A percentile compares a stretch with the other conserved stretches of the same genome.
Evolutionary conservation across 345 rosid genomes (phyloP).

Genomic region (Gossypium anomalum): DNA sequence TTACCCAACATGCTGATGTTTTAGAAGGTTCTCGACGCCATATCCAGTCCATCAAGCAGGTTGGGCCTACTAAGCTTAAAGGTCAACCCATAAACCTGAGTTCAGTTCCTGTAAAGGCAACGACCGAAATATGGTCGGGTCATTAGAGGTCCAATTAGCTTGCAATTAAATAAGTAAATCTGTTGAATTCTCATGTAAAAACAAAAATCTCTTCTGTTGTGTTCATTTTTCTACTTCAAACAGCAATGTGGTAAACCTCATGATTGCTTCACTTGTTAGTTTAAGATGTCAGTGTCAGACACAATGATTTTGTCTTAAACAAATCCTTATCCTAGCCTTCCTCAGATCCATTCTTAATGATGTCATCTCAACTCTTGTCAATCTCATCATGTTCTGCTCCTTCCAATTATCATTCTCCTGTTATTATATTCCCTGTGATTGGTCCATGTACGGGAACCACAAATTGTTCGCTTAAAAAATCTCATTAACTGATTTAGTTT

Average conservation of each 20-base stretch:
- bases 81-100: neutral
- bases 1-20: neutral
- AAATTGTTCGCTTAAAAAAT: neutral
- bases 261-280: slow-evolving; percentile 23
- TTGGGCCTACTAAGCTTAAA: neutral
- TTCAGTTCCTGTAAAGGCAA: neutral
- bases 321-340: slow-evolving; percentile 33
- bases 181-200: too few species aligned
- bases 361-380: slow-evolving; percentile 8
- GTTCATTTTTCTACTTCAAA: too few species aligned
- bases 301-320: slow-evolving; percentile 40
- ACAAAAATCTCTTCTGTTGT: too few species aligned
- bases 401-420: slow-evolving; percentile 9
- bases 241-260: slow-evolving; percentile 7
- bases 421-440: slow-evolving; percentile 5
- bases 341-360: neutral
- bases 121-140: neutral
- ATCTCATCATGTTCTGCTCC: slow-evolving; percentile 19
- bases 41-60: neutral
- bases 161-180: neutral
- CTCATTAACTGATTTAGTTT: neutral
- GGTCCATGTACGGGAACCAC: slow-evolving; percentile 14
- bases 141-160: neutral
- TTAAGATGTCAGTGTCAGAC: slow-evolving; percentile 44
- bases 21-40: neutral